Evolutionary conservation across 495 filamentous ascomycete genomes (phyloP), one percentile per base, ranked within the genome.

Genomic region (Aspergillus sclerotiicarbonarius): DNA sequence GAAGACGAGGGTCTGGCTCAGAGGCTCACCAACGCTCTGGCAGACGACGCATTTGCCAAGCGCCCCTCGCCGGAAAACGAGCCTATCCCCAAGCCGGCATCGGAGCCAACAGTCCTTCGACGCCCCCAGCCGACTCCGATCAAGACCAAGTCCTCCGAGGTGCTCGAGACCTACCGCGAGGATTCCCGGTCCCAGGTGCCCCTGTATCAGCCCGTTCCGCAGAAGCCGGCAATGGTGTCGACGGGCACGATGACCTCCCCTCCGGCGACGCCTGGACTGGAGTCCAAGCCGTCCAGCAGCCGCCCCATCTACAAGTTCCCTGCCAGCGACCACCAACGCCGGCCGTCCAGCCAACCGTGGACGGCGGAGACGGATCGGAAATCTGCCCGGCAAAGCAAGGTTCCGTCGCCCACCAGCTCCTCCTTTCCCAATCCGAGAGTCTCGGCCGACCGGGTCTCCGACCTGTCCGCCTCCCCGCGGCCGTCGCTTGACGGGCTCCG

Each of bases 211-310:
- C 79, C 85, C 4, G 76, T 78, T 20, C 82, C 87, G 33, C 80
- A 78, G 60, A 80, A 78, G 53, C 85, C 87, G 6, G 57, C 65
- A 6, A 96, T 94, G 87, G 86, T 96, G n/a, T 97, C 94, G 3
- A 94, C 87, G 12, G 94, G 92, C 32, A 96, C 91, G 2, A 96
- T 95, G 89, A 96, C 93, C 25, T 88, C 87, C 21, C 88, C 84
- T 18, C 78, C 90, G 8, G 79, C 83, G n/a, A 81, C 86, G 20
- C 84, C 85, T 37, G 74, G 71, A 18, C 66, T 75, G 59, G 75
- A 80, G 57, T 63, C 71, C 37, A 80, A 71, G 19, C 62, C 71
- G 5, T 65, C 75, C 16, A 67, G 54, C 16, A 67, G 54, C 53
- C 81, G 81, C 29, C 82, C 83, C n/a, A 79, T 85, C 35, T 82